Evolutionary conservation across 495 filamentous ascomycete genomes (phyloP), one percentile per base, ranked within the genome.

Genomic region (Cercophora samala): DNA sequence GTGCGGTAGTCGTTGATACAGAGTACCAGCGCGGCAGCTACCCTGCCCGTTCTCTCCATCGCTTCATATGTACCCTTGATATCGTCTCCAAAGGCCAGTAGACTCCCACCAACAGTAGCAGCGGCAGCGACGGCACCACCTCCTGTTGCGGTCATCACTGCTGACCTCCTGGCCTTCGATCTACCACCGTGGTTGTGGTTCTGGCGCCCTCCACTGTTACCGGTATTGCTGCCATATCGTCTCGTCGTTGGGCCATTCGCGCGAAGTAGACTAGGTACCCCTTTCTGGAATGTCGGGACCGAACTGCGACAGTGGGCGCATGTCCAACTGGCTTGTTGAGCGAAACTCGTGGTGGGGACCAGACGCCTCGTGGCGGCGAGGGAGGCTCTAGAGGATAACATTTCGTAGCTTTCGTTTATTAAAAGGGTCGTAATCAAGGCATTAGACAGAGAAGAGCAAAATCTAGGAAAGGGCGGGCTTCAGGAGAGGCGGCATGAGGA

Each of bases 1-100:
- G 86, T 85, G 64, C 91, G 92, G 75, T 97, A 97, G 75, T 99
- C 94, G 73, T 94, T 94, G 58, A 99, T 92, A 76, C 90, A 93
- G 62, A 96, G 77, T 17, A 87, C 85, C 67, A 99, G 77, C 23
- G 91, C 84, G 18, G 84, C 81, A 25, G 88, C 88, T n/a, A 99
- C 93, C 37, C 94, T 86, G 19, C 90, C 88, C 51, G 90, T 90
- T 70, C 94, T 85, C 80, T 90, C 86, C 4, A 83, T 83, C n/a
- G 91, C 91, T 51, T 86, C 83, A 69, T 91, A 92, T 22, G 81
- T 82, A 80, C 92, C 87, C 74, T 89, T 89, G 64, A 87, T 81
- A 60, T 93, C 83, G 68, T 95, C 91, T 18, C 84, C 87, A 70
- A 91, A 89, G 18, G 85, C 82, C 52, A 93, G 72, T 1, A 87